Conservation (phyloP, 495 filamentous ascomycete genomes). For the Podospora comata region DNA sequence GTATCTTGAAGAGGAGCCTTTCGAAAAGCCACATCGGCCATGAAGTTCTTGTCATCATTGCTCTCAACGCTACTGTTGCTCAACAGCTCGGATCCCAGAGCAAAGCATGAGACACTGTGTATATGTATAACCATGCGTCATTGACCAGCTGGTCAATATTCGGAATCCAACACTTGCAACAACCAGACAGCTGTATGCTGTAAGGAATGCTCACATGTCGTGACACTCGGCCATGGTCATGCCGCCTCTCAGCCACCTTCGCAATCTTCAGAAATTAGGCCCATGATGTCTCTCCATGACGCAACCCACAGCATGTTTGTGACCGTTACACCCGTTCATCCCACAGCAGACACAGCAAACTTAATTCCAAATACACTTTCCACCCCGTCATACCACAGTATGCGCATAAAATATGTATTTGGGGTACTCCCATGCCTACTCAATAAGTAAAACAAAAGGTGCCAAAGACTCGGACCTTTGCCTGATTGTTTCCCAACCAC, state of each 20-base stretch:
- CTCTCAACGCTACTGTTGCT: background rate
- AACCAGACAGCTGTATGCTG: background rate
- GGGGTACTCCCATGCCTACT: background rate
- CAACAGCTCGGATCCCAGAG: background rate
- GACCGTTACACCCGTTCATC: background rate
- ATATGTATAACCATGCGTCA: background rate
- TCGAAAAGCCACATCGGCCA: background rate
- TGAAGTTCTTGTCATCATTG: no score
- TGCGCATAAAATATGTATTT: background rate
- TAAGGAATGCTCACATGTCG: background rate
- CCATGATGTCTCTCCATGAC: background rate
- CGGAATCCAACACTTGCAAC: background rate
- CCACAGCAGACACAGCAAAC: background rate
- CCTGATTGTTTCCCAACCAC: background rate
- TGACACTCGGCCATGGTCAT: background rate
- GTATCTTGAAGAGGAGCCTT: background rate
- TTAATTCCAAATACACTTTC: background rate
- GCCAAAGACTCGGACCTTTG: background rate
- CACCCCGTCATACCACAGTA: background rate
- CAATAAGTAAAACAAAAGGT: background rate
- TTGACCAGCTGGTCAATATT: background rate
- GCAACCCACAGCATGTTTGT: background rate
- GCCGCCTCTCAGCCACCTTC: background rate
- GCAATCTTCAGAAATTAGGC: background rate
- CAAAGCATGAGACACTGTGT: background rate